Conservation (phyloP, 352 stramenopile genomes). For the Pythium dissimile region DNA sequence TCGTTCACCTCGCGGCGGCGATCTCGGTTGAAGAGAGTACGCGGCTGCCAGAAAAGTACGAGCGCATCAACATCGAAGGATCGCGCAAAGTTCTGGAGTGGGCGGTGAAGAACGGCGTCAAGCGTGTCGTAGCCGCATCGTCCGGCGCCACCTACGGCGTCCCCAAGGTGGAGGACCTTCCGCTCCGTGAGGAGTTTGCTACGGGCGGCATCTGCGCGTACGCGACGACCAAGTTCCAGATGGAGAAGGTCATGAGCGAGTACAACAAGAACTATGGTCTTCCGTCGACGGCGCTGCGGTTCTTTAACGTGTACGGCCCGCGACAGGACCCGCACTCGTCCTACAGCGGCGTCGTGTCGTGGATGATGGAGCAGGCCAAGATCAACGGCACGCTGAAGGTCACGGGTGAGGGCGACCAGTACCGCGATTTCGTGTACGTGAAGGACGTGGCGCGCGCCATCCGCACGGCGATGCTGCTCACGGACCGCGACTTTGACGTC, state of each 20-base stretch:
- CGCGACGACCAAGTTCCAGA: slow-evolving; percentile 81
- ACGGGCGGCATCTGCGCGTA: slow-evolving; percentile 80
- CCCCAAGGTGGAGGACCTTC: slow-evolving; percentile 58
- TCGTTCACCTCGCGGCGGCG: slow-evolving; percentile 77
- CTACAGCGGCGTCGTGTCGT: slow-evolving; percentile 81
- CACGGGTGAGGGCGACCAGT: slow-evolving; percentile 71
- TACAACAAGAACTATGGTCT: slow-evolving; percentile 69
- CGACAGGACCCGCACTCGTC: slow-evolving; percentile 80
- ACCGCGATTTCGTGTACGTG: slow-evolving; percentile 85
- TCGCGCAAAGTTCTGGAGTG: slow-evolving; percentile 81
- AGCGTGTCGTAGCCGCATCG: slow-evolving; percentile 76
- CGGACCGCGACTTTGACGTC: slow-evolving; percentile 67
- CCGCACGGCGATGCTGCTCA: slow-evolving; percentile 69
- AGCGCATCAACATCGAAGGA: slow-evolving; percentile 81
- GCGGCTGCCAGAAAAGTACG: slow-evolving; percentile 81
- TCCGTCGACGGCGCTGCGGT: slow-evolving; percentile 70
- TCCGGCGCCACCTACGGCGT: slow-evolving; percentile 77
- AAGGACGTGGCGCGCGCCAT: slow-evolving; percentile 83
- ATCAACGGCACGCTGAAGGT: slow-evolving; percentile 81
- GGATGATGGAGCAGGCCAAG: slow-evolving; percentile 86
- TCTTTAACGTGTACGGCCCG: slow-evolving; percentile 85
- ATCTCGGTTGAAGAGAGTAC: slow-evolving; percentile 87
- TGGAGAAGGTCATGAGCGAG: slow-evolving; percentile 76
- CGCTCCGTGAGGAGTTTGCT: slow-evolving; percentile 65
- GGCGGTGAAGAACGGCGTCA: slow-evolving; percentile 67